Base-by-base conservation (phyloP, 148 eudicot genomes). In the Dysphania ambrosioides region DNA sequence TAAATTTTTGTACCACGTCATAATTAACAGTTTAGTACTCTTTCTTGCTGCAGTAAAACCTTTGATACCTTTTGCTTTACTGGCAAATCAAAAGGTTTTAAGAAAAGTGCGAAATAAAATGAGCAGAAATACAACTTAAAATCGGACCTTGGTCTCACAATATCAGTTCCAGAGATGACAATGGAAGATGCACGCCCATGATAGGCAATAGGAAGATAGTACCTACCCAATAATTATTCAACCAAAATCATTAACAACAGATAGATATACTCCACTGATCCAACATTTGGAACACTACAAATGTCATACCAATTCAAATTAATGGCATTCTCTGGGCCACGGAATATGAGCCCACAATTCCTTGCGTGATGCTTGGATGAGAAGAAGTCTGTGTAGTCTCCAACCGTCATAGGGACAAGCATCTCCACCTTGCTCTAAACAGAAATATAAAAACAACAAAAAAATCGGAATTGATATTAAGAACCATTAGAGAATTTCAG, bases 121-220 rank as follows among this genome's bases (percentile, higher is more conserved):
- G n/a, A 66, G 4, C 19, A 19, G 26, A 31, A 51, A 41, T 26
- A 42, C n/a, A 42, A 51, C 21, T 26, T 8, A 70, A 47, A 31
- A 24, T 53, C 77, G 79, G 76, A 94, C 98, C 90, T 94, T 86
- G 98, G 98, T 49, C 98, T 85, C 34, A 82, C 76, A 55, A 94
- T 92, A 71, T 90, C 96, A 40, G 98, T 90, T 76, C 98, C 98
- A 63, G 98, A 92, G 69, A 89, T 82, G 71, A 94, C 96, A 77
- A 94, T 53, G 47, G 98, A 94, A 72, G 98, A 94, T 55, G 98
- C 96, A 71, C 98, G 88, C 69, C 98, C 98, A 84, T 94, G 98
- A 82, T 94, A 94, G 12, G 97, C 98, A 82, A 94, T 94, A 60
- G 98, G 97, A 79, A 94, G 85, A 80, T 86, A 86, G 72, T 85